A percentile compares a stretch with the other conserved stretches of the same genome.
phyloP scores from a whole-genome alignment of 257 asterid species.

The Solanum habrochaites region DNA sequence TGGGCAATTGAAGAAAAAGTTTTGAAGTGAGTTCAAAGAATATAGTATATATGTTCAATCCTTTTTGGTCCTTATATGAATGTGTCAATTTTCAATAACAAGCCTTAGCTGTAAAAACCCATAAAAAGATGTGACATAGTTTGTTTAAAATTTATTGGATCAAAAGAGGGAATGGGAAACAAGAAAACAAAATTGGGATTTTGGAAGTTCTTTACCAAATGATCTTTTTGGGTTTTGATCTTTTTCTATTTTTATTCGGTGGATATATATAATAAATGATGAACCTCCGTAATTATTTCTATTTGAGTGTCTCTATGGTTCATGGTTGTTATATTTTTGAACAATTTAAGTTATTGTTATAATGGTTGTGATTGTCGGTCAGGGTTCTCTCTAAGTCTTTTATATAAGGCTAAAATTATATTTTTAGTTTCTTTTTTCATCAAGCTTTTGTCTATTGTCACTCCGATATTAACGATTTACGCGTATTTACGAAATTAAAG shows the following conservation, averaged over 20 bases:
- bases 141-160: constrained; percentile 38
- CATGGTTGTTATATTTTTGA: background rate
- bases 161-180: constrained; percentile 15
- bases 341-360: background rate
- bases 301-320: background rate
- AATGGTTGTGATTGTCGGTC: background rate
- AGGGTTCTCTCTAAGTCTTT: background rate
- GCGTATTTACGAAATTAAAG: background rate
- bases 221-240: background rate
- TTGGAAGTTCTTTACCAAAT: constrained; percentile 26
- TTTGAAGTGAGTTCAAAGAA: constrained; percentile 49
- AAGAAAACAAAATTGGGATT: constrained; percentile 19
- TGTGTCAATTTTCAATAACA: constrained; percentile 56
- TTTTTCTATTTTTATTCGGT: background rate
- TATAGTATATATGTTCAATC: constrained; percentile 53
- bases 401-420: background rate
- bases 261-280: background rate
- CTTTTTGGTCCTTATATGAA: constrained; percentile 62
- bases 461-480: background rate
- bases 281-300: background rate
- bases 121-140: constrained; percentile 70
- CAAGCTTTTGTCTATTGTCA: background rate
- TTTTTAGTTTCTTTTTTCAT: background rate
- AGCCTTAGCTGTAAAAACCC: constrained; percentile 80
- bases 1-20: constrained; percentile 49